Percentiles rank a stretch among this genome's conserved stretches.
phyloP scores from a whole-genome alignment of 768 basidiomycete species.

The Strobilomyces dryophilus region DNA sequence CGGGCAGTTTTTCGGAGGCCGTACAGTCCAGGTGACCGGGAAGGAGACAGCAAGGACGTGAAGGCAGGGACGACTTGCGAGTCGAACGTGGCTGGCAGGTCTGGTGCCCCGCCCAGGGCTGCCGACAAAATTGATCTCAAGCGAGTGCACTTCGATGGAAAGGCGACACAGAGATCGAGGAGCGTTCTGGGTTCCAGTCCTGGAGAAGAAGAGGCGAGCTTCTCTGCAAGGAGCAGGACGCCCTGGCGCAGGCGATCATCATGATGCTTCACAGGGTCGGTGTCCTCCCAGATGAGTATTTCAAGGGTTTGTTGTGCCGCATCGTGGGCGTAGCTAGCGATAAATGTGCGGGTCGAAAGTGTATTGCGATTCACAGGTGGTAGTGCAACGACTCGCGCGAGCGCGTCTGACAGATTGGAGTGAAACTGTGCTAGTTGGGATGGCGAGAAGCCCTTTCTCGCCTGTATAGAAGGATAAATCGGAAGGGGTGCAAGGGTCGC shows the following conservation, averaged over 20 bases:
- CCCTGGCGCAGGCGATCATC: conserved; percentile 46
- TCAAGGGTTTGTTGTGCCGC: conserved; percentile 50
- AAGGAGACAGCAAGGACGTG: conserved; percentile 41
- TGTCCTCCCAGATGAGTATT: conserved; percentile 53
- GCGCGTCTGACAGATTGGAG: conserved; percentile 41
- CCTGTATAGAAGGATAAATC: conserved; percentile 48
- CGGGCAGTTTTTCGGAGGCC: conserved; percentile 60
- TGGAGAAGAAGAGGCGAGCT: conserved; percentile 37
- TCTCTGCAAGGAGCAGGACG: conserved; percentile 54
- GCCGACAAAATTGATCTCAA: conserved; percentile 42
- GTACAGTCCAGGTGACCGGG: conserved; percentile 50
- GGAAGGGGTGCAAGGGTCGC: conserved; percentile 39
- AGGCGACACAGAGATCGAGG: conserved; percentile 60
- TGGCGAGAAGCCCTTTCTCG: conserved; percentile 46
- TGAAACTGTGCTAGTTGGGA: conserved; percentile 50
- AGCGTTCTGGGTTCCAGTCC: conserved; percentile 51
- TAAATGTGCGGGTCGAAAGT: conserved; percentile 42
- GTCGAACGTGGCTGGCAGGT: conserved; percentile 32
- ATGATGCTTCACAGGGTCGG: conserved; percentile 22
- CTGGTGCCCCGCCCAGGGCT: conserved; percentile 33
- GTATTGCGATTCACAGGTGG: conserved; percentile 46
- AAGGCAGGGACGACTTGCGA: conserved; percentile 56
- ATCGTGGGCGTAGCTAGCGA: conserved; percentile 57
- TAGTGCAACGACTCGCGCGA: conserved; percentile 46
- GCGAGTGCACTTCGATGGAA: conserved; percentile 42